These are phyloP conservation scores for Boletus sp. DNA, from an alignment of 768 basidiomycete genomes.

Conservation along the genomic window DNA sequence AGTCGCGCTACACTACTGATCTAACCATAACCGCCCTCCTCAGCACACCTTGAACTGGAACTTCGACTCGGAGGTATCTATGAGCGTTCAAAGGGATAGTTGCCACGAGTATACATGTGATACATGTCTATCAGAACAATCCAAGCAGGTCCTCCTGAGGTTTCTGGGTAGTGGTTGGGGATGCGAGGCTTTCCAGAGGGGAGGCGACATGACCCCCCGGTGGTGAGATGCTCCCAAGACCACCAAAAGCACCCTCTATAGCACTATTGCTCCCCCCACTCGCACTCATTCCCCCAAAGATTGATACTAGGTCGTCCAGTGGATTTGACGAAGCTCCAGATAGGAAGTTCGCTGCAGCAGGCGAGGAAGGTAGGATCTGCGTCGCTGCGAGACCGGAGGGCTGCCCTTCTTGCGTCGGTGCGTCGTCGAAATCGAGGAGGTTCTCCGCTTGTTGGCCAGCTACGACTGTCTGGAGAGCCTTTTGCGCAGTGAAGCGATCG, in stretches of 20 bases:
- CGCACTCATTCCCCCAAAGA: constrained; percentile 65
- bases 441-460: constrained; percentile 94
- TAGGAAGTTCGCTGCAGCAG: constrained; percentile 72
- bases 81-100: not conserved
- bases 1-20: no score
- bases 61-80: not conserved
- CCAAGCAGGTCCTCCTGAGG: constrained; percentile 55
- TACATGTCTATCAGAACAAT: constrained; percentile 41
- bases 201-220: constrained; percentile 2
- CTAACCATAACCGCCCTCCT: no score
- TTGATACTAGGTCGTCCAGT: constrained; percentile 89
- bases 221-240: constrained; percentile 17
- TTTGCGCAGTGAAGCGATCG: constrained; percentile 71
- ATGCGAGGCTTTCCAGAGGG: constrained; percentile 22
- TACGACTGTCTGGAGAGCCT: constrained; percentile 88
- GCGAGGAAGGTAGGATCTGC: constrained; percentile 64
- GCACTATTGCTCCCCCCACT: constrained; percentile 17
- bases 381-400: constrained; percentile 80
- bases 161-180: constrained; percentile 28
- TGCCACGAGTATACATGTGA: not conserved
- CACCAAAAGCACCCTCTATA: constrained; percentile 14
- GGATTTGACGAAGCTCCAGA: constrained; percentile 85
- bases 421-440: constrained; percentile 89
- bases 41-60: not conserved
- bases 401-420: constrained; percentile 50